These are phyloP conservation scores for Cornus kousa DNA, from an alignment of 148 eudicot genomes.

Conservation along the genomic window DNA sequence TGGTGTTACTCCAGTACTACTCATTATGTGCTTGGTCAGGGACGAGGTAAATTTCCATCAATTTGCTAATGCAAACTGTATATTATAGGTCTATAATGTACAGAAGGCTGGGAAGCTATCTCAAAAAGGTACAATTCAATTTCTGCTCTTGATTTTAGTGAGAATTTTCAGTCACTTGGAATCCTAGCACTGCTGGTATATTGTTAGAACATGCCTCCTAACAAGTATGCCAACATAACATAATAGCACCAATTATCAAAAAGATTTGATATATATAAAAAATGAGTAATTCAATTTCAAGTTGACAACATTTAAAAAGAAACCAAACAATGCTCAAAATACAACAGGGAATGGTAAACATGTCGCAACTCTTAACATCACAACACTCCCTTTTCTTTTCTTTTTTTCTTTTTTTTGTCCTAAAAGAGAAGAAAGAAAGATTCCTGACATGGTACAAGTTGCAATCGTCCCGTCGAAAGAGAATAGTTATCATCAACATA, in stretches of 20 bases:
- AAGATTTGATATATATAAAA: not conserved
- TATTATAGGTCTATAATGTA: not conserved
- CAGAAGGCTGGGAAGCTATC: not conserved
- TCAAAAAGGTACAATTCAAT: not conserved
- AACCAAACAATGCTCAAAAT: not conserved
- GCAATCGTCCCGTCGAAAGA: not conserved
- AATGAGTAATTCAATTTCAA: not conserved
- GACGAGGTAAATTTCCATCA: not conserved
- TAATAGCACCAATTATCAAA: not conserved
- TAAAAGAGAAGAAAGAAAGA: not conserved
- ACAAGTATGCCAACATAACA: not conserved
- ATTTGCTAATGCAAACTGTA: constrained; percentile 5
- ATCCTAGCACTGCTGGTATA: not conserved
- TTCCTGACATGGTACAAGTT: not conserved
- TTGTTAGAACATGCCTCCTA: not conserved
- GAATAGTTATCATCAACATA: not conserved
- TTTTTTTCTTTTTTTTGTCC: too few species aligned
- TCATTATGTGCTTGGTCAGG: not conserved
- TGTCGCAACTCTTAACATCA: not conserved
- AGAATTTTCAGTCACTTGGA: not conserved
- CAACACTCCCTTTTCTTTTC: not conserved
- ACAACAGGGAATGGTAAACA: not conserved
- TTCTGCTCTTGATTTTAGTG: not conserved
- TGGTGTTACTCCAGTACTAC: not conserved
- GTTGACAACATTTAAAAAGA: not conserved